These are phyloP conservation scores for Narthecium ossifragum DNA, from an alignment of 106 monocot species.

Conservation along the genomic window DNA sequence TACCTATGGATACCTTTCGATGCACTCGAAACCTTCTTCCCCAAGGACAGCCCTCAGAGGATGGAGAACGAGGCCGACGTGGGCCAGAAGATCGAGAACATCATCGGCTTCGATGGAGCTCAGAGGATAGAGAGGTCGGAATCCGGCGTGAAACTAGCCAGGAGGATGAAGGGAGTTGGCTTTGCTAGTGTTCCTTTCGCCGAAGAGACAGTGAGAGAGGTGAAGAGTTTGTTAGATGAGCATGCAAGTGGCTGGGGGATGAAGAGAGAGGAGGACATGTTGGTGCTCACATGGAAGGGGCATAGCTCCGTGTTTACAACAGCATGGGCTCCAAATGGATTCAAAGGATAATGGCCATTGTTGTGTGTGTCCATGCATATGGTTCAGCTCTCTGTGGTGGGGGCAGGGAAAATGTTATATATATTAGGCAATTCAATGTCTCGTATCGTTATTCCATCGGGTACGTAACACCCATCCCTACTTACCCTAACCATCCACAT, in stretches of 20 bases:
- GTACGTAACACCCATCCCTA: no score
- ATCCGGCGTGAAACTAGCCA: constrained; percentile 9
- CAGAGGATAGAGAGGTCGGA: constrained; percentile 43
- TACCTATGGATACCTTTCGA: constrained; percentile 69
- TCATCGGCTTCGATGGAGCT: constrained; percentile 33
- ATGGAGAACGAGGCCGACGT: constrained; percentile 48
- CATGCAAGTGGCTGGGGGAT: constrained; percentile 64
- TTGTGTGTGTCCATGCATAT: neutral
- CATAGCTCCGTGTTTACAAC: constrained; percentile 48
- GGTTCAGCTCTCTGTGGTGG: neutral
- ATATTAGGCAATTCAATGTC: no score
- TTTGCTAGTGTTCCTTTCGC: constrained; percentile 21
- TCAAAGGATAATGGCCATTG: no score
- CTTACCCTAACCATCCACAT: no score
- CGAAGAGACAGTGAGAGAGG: constrained; percentile 38
- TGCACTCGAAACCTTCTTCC: constrained; percentile 46
- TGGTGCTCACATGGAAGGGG: constrained; percentile 72
- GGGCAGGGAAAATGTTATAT: neutral
- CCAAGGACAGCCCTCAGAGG: constrained; percentile 35
- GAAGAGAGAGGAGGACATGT: constrained; percentile 52
- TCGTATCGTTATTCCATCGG: no score
- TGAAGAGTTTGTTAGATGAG: constrained; percentile 40
- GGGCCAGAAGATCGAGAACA: constrained; percentile 63
- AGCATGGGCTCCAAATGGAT: constrained; percentile 35
- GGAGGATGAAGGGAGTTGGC: constrained; percentile 26